Base-by-base conservation (phyloP, 352 stramenopile genomes). In the Globisporangium mamillatum region DNA sequence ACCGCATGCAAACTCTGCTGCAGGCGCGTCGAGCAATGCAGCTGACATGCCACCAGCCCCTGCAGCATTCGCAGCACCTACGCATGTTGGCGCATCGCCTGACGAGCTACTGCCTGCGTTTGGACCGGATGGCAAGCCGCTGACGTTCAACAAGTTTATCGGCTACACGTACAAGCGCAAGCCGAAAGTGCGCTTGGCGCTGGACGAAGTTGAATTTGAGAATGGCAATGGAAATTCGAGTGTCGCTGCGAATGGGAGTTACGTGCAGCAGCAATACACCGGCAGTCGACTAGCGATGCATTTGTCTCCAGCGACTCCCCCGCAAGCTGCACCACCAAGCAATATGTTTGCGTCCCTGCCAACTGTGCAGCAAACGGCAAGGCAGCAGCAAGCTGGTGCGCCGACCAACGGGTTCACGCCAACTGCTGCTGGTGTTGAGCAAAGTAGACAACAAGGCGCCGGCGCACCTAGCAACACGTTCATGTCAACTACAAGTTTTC, bases 81-180 rank as follows among this genome's bases (percentile, higher is more conserved):
- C 58, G 3, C 53, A 66, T 22, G 50, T 63, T 4, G 60, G 66
- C 20, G 44, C 57, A 20, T 60, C 60, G 1, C 46, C 50, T 1
- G 63, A 75, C 1, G 82, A 83, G 0, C 57, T 82, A 29, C 72
- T 75, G 0, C 75, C 66, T 34, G 80, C 76, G 0, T 88, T 86
- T 32, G 86, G 86, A 2, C 79, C 83, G 1, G 86, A 94, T 60
- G 86, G 86, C 65, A 91, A 92, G 66, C 86, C 86, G n/a, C 72
- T 94, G 54, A 94, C 86, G 27, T 94, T 93, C 67, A 96, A 96
- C 75, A 96, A 96, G 74, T 96, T 96, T 58, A 95, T 96, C 73
- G 89, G 89, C n/a, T 96, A 96, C 78, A 96, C 89, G 53, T 96
- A 94, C 80, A 92, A 94, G 65, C 86, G 84, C n/a, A 94, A 96